These are phyloP conservation scores for Bacterosira constricta DNA, from an alignment of 108 stramenopile genomes.

Conservation along the genomic window DNA sequence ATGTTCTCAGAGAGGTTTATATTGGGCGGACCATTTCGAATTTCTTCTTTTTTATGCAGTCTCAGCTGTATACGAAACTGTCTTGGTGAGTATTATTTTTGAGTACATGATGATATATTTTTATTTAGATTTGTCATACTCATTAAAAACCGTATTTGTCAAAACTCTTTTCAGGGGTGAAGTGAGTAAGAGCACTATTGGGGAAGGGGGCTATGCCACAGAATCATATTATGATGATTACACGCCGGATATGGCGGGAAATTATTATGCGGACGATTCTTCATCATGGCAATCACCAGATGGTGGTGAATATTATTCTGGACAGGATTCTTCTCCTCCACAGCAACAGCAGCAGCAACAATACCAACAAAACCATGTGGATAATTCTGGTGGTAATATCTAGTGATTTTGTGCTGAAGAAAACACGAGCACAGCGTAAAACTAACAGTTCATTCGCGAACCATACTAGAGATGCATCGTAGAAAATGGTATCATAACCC, in stretches of 20 bases:
- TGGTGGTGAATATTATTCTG: constrained; percentile 1
- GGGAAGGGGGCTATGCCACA: constrained; percentile 12
- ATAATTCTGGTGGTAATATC: too few relatives aligned
- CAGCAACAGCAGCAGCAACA: constrained; percentile 11
- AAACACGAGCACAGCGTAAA: too few relatives aligned
- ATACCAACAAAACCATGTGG: constrained; percentile 8
- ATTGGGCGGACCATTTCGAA: constrained; percentile 77
- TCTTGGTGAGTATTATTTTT: constrained; percentile 56
- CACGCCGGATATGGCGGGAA: constrained; percentile 16
- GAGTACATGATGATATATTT: neutral
- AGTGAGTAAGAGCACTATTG: constrained; percentile 32
- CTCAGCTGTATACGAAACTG: constrained; percentile 76
- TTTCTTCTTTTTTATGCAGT: constrained; percentile 79
- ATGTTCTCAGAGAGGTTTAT: constrained; percentile 74
- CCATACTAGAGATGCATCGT: too few relatives aligned
- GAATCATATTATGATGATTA: constrained; percentile 36
- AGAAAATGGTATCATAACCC: too few relatives aligned
- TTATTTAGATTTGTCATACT: neutral
- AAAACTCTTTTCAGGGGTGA: constrained; percentile 19
- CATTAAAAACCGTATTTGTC: too few relatives aligned
- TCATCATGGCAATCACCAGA: constrained; percentile 3
- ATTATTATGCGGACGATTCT: constrained; percentile 12
- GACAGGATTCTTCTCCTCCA: neutral
- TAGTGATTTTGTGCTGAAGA: too few relatives aligned
- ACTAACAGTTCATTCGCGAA: too few relatives aligned